Percentiles rank a stretch among this genome's conserved stretches.
phyloP scores from a whole-genome alignment of 2,329 filamentous ascomycete species.

The Penicillium rolfsii region DNA sequence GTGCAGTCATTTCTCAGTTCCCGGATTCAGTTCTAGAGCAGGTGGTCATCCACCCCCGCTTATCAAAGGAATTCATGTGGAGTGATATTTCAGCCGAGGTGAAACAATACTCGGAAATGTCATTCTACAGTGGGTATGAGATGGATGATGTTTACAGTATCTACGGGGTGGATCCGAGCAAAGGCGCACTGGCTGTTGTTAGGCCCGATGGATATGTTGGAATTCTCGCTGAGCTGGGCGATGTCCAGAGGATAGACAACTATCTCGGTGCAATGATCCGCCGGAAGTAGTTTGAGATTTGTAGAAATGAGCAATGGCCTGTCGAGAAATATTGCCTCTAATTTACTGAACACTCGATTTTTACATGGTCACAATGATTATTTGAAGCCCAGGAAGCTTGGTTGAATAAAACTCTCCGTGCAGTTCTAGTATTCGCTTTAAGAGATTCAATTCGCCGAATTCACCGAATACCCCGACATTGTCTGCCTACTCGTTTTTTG shows the following conservation, averaged over 20 bases:
- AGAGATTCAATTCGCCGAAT: background rate
- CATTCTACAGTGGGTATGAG: slow-evolving; percentile 39
- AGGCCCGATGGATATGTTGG: slow-evolving; percentile 48
- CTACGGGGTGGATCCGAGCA: slow-evolving; percentile 38
- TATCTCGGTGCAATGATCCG: slow-evolving; percentile 30
- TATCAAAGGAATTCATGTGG: slow-evolving; percentile 38
- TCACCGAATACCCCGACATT: background rate
- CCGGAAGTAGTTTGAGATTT: background rate
- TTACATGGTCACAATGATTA: background rate
- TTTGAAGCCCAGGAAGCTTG: background rate
- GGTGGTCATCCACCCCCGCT: slow-evolving; percentile 40
- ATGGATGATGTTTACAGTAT: slow-evolving; percentile 42
- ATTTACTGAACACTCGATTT: background rate
- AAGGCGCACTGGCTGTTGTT: slow-evolving; percentile 41
- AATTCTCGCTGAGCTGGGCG: slow-evolving; percentile 31
- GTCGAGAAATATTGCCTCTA: background rate
- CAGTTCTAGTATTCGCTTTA: background rate
- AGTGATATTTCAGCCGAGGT: slow-evolving; percentile 35
- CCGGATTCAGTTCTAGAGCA: slow-evolving; percentile 38
- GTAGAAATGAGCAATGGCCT: background rate
- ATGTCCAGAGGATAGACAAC: slow-evolving; percentile 31
- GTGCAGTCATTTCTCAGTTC: slow-evolving; percentile 31
- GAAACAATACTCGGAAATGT: slow-evolving; percentile 42
- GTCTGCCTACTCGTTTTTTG: background rate
- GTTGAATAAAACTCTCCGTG: background rate